Conservation (phyloP, 768 basidiomycete species). For the Auricularia sp. region DNA sequence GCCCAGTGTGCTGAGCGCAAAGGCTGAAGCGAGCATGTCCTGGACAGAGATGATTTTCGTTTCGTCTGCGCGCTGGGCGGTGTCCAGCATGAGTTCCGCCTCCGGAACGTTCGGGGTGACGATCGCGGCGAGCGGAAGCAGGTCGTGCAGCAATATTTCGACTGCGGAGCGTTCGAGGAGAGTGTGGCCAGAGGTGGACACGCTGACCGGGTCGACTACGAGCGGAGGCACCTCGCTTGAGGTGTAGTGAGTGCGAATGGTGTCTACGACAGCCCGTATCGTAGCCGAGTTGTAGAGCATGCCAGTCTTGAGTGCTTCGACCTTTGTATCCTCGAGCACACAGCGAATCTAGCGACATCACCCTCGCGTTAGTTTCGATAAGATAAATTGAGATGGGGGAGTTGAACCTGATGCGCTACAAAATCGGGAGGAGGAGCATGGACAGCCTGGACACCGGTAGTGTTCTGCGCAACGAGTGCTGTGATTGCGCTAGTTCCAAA, state of each 20-base stretch:
- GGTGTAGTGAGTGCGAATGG: conserved; percentile 38
- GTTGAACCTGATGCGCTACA: conserved; percentile 58
- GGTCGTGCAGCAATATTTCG: conserved; percentile 41
- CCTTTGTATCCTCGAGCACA: conserved; percentile 60
- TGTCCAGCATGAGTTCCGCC: conserved; percentile 53
- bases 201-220: conserved; percentile 84
- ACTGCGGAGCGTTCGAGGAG: conserved; percentile 63
- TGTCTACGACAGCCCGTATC: conserved; percentile 39
- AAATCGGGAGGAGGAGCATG: conserved; percentile 60
- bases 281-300: conserved; percentile 67
- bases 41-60: conserved; percentile 34
- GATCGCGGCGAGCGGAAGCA: conserved; percentile 62
- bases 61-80: conserved; percentile 19
- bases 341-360: conserved; percentile 45
- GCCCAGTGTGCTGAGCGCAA: conserved; percentile 38
- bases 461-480: conserved; percentile 86
- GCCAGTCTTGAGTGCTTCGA: conserved; percentile 76
- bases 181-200: conserved; percentile 81
- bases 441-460: conserved; percentile 68
- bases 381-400: too few relatives aligned
- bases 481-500: conserved; percentile 79
- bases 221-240: conserved; percentile 35
- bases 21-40: conserved; percentile 53
- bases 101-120: conserved; percentile 84
- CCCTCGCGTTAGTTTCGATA: neutral